Evolutionary conservation across 2,329 filamentous ascomycete genomes (phyloP), one percentile per base, ranked within the genome.

Genomic region (Xylariaceae sp.): DNA sequence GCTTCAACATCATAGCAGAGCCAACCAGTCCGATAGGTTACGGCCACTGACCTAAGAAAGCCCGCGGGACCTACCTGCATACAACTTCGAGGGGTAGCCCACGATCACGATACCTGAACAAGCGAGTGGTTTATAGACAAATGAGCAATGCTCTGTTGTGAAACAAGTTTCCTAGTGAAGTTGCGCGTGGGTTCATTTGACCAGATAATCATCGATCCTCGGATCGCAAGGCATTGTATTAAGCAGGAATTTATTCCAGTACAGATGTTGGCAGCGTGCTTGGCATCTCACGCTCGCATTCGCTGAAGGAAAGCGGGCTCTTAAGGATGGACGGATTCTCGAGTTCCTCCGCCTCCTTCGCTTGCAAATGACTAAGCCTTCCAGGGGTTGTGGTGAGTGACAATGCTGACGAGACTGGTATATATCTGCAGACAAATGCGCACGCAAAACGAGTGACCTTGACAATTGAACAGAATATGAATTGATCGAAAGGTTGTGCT

Each of bases 11-110:
- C n/a, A 29, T 19, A 26, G 43, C 29, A 58, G 19, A 48, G 49
- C 49, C 44, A 58, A 54, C 49, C 43, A 58, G 43, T 43, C 55
- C n/a, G 31, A 43, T 28, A 48, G 54, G 47, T 47, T 47, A 21
- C n/a, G n/a, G n/a, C n/a, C n/a, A n/a, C n/a, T n/a, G n/a, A n/a
- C n/a, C n/a, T n/a, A n/a, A n/a, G n/a, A n/a, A n/a, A n/a, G n/a
- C n/a, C n/a, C n/a, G 24, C 19, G 17, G 14, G 24, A 16, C 3
- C 28, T 21, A 23, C 19, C 8, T 57, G 54, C 54, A 47, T 45
- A 31, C 16, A 24, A 28, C 31, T 37, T 8, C 24, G 29, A 26
- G 31, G n/a, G 24, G 37, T n/a, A 29, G 40, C 28, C 39, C 43
- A 33, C 33, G 28, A 40, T 24, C 33, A 16, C 40, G 44, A 17